Base-by-base conservation (phyloP, 768 basidiomycete genomes). In the Kondoa malvinella region DNA sequence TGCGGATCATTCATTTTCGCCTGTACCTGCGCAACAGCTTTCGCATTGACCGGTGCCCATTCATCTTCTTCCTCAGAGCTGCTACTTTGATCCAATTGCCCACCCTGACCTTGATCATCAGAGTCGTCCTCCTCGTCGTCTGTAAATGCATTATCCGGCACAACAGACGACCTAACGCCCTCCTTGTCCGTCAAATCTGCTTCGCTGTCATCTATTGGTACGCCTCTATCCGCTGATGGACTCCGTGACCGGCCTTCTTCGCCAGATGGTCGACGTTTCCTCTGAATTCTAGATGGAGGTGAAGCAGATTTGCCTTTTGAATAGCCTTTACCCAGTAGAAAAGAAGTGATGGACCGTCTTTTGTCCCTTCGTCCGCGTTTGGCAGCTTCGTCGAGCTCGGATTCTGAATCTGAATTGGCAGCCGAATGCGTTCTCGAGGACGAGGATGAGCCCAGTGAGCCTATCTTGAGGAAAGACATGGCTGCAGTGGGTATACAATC, bases 91-190 rank as follows among this genome's bases (percentile, higher is more conserved):
- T 31, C 25, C n/a, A 60, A 60, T 25, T 25, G n/a, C 27, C n/a
- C 58, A 60, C n/a, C 30, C 25, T 60, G 58, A 25, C 58, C 58
- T 29, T 25, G 8, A 12, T 60, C 58, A 4, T 26, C 25, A 60
- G 12, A 4, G 4, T 60, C 58, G 8, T 60, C 58, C 27, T 60
- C 58, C 12, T 31, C n/a, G 15, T 60, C 58, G 58, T 60, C 58
- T 25, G 58, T 31, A 60, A 60, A 60, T 4, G 58, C 58, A 60
- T 60, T 60, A 25, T 60, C 58, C 12, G 58, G 58, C 27, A 31
- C 30, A 31, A 60, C 25, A 25, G 15, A 14, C 50, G 25, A 25
- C 58, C 4, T 14, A 31, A 14, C 25, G 12, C 58, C 58, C 30
- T 60, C 27, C 58, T 26, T 31, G 58, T 60, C 58, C 58, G 58